phyloP scores from a whole-genome alignment of 2,329 filamentous ascomycete species.

The Arthroderma sp. region DNA sequence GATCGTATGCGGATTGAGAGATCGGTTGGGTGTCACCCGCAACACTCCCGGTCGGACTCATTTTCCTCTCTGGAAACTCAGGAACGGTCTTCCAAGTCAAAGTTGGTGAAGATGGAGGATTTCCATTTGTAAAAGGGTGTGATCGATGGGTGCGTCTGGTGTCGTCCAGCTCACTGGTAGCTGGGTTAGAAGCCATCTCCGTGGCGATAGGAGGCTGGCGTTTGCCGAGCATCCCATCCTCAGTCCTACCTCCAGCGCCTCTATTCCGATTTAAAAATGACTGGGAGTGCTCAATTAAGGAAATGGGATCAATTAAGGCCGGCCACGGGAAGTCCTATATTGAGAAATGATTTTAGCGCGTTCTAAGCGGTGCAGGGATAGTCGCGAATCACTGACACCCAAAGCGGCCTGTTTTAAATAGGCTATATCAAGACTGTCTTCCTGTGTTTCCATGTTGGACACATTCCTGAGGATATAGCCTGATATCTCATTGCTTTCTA shows the following conservation, averaged over 20 bases:
- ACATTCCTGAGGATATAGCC: not conserved
- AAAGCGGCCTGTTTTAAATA: conserved; percentile 30
- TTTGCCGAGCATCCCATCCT: conserved; percentile 1
- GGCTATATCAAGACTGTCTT: conserved; percentile 28
- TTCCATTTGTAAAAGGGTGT: not conserved
- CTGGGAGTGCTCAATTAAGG: too few species aligned
- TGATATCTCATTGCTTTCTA: too few species aligned
- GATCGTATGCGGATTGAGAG: conserved; percentile 32
- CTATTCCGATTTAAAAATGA: not conserved
- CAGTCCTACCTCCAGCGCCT: not conserved
- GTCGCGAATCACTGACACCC: conserved; percentile 20
- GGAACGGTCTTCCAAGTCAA: conserved; percentile 12
- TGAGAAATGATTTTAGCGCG: not conserved
- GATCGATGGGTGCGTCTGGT: conserved; percentile 2
- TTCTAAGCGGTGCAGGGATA: conserved; percentile 1
- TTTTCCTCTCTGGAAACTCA: conserved; percentile 16
- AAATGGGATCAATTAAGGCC: too few species aligned
- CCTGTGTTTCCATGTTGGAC: conserved; percentile 24
- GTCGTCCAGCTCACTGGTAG: not conserved
- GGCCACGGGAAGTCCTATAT: too few species aligned
- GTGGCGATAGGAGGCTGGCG: conserved; percentile 1
- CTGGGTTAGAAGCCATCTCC: conserved; percentile 2
- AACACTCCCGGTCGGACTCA: conserved; percentile 22
- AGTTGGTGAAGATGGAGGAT: conserved; percentile 6
- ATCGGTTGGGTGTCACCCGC: conserved; percentile 33